Base-by-base conservation (phyloP, 192 early-diverging fungal genomes). In the Podila horticola region DNA sequence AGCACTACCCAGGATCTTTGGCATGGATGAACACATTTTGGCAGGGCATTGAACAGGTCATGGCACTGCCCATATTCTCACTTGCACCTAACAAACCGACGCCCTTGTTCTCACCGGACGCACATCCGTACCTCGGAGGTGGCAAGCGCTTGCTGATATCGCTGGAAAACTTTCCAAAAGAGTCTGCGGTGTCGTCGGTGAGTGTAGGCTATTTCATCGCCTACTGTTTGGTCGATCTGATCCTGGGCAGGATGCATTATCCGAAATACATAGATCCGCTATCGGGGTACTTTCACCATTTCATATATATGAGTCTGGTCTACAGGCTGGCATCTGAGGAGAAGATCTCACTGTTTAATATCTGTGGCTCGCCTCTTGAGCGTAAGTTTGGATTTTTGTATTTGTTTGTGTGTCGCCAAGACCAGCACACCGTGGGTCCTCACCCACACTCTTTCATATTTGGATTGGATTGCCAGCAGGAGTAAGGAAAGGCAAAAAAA, bases 311-410 rank as follows among this genome's bases (percentile, higher is more conserved):
- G 2, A 10, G 30, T 22, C 31, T 70, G 2, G 36, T 41, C 0
- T 15, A 17, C 11, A 36, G 57, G 1, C 0, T 70, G 24, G 41
- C 36, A 6, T 15, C 19, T 1, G 59, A 38, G 17, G 38, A 58
- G 24, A n/a, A 30, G 7, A 33, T 70, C 11, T 70, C 58, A 3
- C 24, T 62, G 38, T 70, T 50, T 62, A 8, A 22, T 10, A 20
- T 70, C 41, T 36, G 31, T 20, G 68, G 57, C 1, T 55, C 55
- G 20, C 38, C 57, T 19, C 22, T 58, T n/a, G 68, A 70, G 34
- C 19, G 68, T 70, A 70, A 69, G 67, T 48, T 55, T 17, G 2
- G n/a, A n/a, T n/a, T n/a, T n/a, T n/a, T n/a, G n/a, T n/a, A n/a
- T n/a, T n/a, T n/a, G n/a, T n/a, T n/a, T n/a, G n/a, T n/a, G n/a